Evolutionary conservation across 768 basidiomycete genomes (phyloP), one percentile per base, ranked within the genome.

Genomic region (Rhizopogon vulgaris): DNA sequence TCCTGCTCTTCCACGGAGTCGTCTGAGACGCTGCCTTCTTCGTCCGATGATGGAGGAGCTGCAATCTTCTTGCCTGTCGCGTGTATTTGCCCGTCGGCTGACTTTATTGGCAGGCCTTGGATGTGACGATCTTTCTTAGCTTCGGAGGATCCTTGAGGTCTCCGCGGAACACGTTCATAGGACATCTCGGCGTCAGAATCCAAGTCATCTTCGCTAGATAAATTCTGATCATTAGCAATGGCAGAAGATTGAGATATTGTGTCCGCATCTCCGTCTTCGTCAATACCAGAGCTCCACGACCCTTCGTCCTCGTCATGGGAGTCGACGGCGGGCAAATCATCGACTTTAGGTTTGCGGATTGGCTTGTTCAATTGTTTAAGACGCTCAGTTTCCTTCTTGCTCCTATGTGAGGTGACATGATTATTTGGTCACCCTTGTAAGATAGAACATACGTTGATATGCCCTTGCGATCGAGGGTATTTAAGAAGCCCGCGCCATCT

Each of bases 21-120:
- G 24, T 75, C 70, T 43, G 70, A 61, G 22, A 49, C 42, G 54
- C 71, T 61, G 4, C 68, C 68, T 38, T 67, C 65, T 25, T 62
- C 57, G 45, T 73, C 62, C 37, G 54, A 48, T 30, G 66, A 53
- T 22, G 42, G 52, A 11, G 54, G 54, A 5, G 52, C 57, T 22
- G 47, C 42, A 37, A 58, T 66, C 42, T 64, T 58, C 39, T 61
- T 71, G 40, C 76, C 78, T 24, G 78, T 82, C 52, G 80, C 69
- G 62, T 85, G 80, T 56, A 97, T 78, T 54, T 79, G 80, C 1
- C 94, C 94, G 56, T 88, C 78, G 3, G 84, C 75, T 2, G 95
- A 75, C 68, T 96, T 97, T 62, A 95, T 94, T 9, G 94, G 91
- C 28, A 95, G 73, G 14, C 85, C 75, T 46, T 78, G 73, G 42